Percentiles rank a stretch among this genome's conserved stretches.
Evolutionary conservation across 169 alveolate genomes (phyloP).

Genomic region (Blepharisma undulans): DNA sequence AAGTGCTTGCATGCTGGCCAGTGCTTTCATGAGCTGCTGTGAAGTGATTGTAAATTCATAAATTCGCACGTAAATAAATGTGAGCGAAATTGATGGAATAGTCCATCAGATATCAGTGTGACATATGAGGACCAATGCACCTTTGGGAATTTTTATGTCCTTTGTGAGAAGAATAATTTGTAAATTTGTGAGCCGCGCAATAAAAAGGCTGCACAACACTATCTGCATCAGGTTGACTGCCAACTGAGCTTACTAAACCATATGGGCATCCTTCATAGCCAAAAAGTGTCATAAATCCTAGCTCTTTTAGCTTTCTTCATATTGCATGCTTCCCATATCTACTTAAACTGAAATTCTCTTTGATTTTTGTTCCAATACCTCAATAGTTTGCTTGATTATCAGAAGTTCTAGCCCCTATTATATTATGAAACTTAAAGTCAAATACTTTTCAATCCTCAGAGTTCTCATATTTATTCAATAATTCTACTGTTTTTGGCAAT

Average conservation of each 20-base stretch:
- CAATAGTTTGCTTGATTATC: not conserved
- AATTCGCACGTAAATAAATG: not conserved
- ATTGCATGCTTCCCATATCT: slow-evolving; percentile 1
- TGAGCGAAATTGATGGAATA: not conserved
- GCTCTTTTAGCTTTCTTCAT: not conserved
- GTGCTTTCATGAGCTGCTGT: slow-evolving; percentile 20
- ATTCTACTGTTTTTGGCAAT: not conserved
- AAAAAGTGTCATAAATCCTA: not conserved
- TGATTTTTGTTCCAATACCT: not conserved
- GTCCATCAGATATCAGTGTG: not conserved
- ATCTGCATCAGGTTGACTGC: slow-evolving; percentile 4
- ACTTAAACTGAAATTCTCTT: not conserved
- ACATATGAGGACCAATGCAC: slow-evolving; percentile 21
- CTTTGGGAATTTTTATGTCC: not conserved
- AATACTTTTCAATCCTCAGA: not conserved
- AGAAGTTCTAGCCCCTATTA: not conserved
- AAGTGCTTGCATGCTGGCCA: not conserved
- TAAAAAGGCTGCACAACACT: not conserved
- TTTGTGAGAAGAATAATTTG: slow-evolving; percentile 6
- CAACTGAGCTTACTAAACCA: not conserved
- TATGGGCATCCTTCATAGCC: slow-evolving; percentile 7
- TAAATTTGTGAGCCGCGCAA: not conserved
- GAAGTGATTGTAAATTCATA: not conserved
- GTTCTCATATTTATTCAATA: not conserved
- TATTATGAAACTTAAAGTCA: slow-evolving; percentile 21